Base-by-base conservation (phyloP, 805 yeast species). In the Clavispora phyllophila region DNA sequence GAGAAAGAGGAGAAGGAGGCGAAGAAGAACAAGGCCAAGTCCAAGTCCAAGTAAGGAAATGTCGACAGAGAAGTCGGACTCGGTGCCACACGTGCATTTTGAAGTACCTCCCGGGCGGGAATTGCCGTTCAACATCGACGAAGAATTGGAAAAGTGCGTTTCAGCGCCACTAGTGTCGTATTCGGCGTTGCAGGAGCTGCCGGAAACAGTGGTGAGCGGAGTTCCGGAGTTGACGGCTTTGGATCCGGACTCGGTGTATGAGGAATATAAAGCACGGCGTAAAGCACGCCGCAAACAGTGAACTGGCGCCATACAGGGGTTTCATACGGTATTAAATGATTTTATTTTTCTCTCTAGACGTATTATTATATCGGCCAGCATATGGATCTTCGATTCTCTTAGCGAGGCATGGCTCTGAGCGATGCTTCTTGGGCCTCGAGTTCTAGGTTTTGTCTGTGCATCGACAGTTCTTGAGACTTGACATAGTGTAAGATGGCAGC, bases 351-450 rank as follows among this genome's bases (percentile, higher is more conserved):
- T n/a, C n/a, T 9, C 9, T 27, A n/a, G n/a, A n/a, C n/a, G 27
- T 25, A 25, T n/a, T n/a, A n/a, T n/a, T n/a, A n/a, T n/a, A n/a
- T n/a, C n/a, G n/a, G n/a, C n/a, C n/a, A n/a, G n/a, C n/a, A n/a
- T n/a, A n/a, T n/a, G n/a, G n/a, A n/a, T n/a, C n/a, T n/a, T n/a
- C n/a, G 25, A 29, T 5, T 29, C 23, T 17, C 55, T 37, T 56
- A 57, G 33, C 64, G 62, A 5, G 81, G 81, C 38, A 79, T 62
- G 15, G 63, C 68, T 43, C 70, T 56, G 18, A 65, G 67, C 12
- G 76, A 69, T 22, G 86, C 85, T 37, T 67, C 71, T 52, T 76
- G 78, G 3, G 91, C 90, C 53, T 84, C 89, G 29, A 65, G 60
- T 49, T 82, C 84, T 34, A 84, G 60, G 38, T 65, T 71, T 38